Evolutionary conservation across 208 protist species (phyloP).

Genomic region (Trypanosoma grayi): DNA sequence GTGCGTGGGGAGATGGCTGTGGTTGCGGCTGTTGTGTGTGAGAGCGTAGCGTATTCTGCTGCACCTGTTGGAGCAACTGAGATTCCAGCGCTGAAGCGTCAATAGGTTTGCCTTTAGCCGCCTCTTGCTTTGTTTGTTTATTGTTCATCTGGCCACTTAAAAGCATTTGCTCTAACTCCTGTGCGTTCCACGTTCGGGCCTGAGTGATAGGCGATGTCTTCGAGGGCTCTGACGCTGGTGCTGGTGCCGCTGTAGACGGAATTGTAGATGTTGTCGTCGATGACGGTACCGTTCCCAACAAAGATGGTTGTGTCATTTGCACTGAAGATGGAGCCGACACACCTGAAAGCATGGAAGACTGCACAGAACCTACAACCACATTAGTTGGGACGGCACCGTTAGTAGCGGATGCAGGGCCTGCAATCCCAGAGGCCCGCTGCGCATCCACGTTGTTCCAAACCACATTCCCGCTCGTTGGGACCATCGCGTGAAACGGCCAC

Average conservation of each 20-base stretch:
- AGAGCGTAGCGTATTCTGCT: slow-evolving; percentile 20
- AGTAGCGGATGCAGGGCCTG: neutral
- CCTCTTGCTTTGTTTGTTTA: slow-evolving; percentile 2
- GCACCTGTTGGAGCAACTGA: slow-evolving; percentile 45
- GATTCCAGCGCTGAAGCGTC: slow-evolving; percentile 56
- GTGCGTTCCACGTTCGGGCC: slow-evolving; percentile 39
- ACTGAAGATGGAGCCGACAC: neutral
- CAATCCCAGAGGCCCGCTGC: neutral
- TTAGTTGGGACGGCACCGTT: neutral
- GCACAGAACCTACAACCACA: slow-evolving; percentile 4
- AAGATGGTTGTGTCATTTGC: neutral
- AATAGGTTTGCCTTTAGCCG: slow-evolving; percentile 30
- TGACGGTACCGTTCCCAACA: neutral
- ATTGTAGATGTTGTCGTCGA: slow-evolving; percentile 2
- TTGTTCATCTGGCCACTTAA: slow-evolving; percentile 25
- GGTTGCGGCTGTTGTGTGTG: neutral
- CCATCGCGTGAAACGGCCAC: slow-evolving; percentile 7
- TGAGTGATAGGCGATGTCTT: neutral
- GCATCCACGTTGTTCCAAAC: slow-evolving; percentile 23
- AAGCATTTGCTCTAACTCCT: slow-evolving; percentile 62
- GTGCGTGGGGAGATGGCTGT: slow-evolving; percentile 10
- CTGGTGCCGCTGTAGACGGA: slow-evolving; percentile 2
- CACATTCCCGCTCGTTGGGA: slow-evolving; percentile 15
- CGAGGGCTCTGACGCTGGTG: slow-evolving; percentile 10
- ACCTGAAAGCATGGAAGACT: neutral